Percentiles rank a stretch among this genome's conserved stretches.
Conservation (phyloP, 2,329 filamentous ascomycete species). For the Dryadomyces quercivorus region DNA sequence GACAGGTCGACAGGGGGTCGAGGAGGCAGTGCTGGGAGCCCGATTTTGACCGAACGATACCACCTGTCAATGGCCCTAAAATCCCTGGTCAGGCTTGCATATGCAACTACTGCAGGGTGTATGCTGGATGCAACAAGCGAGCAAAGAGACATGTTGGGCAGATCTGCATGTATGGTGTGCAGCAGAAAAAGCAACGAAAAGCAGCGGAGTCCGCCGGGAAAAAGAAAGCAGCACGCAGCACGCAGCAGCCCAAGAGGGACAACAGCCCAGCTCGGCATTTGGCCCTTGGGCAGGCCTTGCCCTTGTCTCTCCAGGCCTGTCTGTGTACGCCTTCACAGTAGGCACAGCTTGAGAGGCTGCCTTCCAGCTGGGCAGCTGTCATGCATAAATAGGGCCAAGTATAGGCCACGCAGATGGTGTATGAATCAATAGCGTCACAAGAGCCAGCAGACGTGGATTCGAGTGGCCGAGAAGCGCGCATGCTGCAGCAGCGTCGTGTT, state of each 20-base stretch:
- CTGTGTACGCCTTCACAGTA: too few relatives aligned
- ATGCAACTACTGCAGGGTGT: neutral
- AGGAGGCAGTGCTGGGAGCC: neutral
- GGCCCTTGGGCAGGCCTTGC: too few relatives aligned
- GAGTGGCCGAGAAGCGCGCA: too few relatives aligned
- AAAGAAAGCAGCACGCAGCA: neutral
- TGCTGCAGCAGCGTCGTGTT: too few relatives aligned
- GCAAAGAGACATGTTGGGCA: conserved; percentile 4
- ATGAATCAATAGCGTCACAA: too few relatives aligned
- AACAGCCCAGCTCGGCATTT: neutral
- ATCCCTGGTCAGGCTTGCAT: neutral
- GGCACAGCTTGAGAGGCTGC: too few relatives aligned
- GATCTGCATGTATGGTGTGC: conserved; percentile 8
- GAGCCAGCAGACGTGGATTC: too few relatives aligned
- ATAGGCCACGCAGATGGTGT: too few relatives aligned
- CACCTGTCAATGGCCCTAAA: neutral
- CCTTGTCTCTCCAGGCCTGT: too few relatives aligned
- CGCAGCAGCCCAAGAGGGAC: neutral
- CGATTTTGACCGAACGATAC: neutral
- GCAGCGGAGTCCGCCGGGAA: neutral
- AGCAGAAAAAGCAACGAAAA: neutral
- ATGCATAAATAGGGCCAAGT: too few relatives aligned
- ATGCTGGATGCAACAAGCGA: neutral
- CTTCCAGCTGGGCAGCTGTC: too few relatives aligned
- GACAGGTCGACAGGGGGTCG: too few relatives aligned